A percentile compares a stretch with the other conserved stretches of the same genome.
These are phyloP conservation scores for Thermothielavioides terrestris DNA, from an alignment of 495 filamentous ascomycete genomes.

Conservation along the genomic window DNA sequence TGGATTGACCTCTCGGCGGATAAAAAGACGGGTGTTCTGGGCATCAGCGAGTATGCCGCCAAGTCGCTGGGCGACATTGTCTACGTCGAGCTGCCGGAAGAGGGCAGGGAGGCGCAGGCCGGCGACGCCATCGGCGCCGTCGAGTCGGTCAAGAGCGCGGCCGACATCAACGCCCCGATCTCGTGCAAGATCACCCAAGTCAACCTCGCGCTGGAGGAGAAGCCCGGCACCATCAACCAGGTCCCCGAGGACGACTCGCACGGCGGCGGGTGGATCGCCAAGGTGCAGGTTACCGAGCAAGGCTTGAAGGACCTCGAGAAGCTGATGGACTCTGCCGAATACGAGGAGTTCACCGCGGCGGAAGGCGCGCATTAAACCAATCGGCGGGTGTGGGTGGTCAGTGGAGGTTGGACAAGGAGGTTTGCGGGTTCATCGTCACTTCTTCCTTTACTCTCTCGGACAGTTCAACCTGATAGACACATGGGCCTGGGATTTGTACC, in stretches of 20 bases:
- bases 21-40: conserved; percentile 61
- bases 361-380: conserved; percentile 25
- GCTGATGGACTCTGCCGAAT: conserved; percentile 65
- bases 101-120: conserved; percentile 50
- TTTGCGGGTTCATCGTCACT: not conserved
- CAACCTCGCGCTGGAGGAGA: conserved; percentile 69
- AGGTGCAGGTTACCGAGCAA: conserved; percentile 62
- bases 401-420: conserved; percentile 2
- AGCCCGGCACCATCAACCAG: conserved; percentile 78
- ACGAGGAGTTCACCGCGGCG: conserved; percentile 54
- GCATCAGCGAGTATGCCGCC: conserved; percentile 86
- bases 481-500: conserved; percentile 20
- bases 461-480: conserved; percentile 32
- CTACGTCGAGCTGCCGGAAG: conserved; percentile 82
- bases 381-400: no score
- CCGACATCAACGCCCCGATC: conserved; percentile 87
- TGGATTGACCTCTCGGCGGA: conserved; percentile 84
- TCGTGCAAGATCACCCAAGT: conserved; percentile 61
- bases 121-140: conserved; percentile 87
- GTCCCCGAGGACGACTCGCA: conserved; percentile 59
- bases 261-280: conserved; percentile 86
- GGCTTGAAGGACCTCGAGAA: conserved; percentile 56
- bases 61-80: conserved; percentile 90
- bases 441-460: no score
- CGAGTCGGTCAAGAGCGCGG: conserved; percentile 95